Percentiles rank a stretch among this genome's conserved stretches.
Conservation (phyloP, 805 yeast species). For the Candida verbasci region DNA sequence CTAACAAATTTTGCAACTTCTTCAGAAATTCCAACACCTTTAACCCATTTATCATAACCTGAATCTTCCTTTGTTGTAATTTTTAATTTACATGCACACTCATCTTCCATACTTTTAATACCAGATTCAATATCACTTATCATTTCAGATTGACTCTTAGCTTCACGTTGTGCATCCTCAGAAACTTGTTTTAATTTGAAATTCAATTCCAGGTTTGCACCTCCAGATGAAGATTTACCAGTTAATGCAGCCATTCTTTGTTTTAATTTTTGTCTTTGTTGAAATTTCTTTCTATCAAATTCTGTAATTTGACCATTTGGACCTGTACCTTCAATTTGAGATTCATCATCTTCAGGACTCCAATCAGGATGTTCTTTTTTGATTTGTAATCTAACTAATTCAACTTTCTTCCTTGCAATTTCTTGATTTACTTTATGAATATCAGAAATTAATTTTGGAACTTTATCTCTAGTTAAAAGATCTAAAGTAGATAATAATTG, state of each 20-base stretch:
- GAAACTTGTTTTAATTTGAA: constrained; percentile 48
- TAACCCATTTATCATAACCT: constrained; percentile 72
- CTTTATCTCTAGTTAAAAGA: constrained; percentile 55
- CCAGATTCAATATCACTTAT: constrained; percentile 70
- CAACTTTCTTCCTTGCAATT: constrained; percentile 63
- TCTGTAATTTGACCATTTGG: constrained; percentile 85
- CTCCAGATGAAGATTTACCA: constrained; percentile 49
- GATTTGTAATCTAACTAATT: constrained; percentile 52
- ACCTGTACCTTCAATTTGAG: constrained; percentile 69
- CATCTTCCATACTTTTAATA: constrained; percentile 58
- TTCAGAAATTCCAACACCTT: constrained; percentile 69
- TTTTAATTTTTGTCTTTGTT: constrained; percentile 69
- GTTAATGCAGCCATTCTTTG: constrained; percentile 93
- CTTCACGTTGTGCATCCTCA: constrained; percentile 47
- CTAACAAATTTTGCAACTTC: constrained; percentile 60
- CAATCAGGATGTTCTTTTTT: constrained; percentile 66
- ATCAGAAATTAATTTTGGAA: constrained; percentile 64
- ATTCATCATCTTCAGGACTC: constrained; percentile 29
- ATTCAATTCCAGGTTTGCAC: constrained; percentile 52
- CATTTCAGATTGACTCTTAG: constrained; percentile 52
- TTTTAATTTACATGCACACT: constrained; percentile 40
- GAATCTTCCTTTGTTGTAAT: constrained; percentile 39
- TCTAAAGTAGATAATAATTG: constrained; percentile 56
- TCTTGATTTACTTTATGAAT: constrained; percentile 64
- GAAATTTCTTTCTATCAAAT: constrained; percentile 73